Percentiles rank a stretch among this genome's conserved stretches.
Evolutionary conservation across 2,329 filamentous ascomycete species (phyloP).

Genomic region (Aphanocladium album): DNA sequence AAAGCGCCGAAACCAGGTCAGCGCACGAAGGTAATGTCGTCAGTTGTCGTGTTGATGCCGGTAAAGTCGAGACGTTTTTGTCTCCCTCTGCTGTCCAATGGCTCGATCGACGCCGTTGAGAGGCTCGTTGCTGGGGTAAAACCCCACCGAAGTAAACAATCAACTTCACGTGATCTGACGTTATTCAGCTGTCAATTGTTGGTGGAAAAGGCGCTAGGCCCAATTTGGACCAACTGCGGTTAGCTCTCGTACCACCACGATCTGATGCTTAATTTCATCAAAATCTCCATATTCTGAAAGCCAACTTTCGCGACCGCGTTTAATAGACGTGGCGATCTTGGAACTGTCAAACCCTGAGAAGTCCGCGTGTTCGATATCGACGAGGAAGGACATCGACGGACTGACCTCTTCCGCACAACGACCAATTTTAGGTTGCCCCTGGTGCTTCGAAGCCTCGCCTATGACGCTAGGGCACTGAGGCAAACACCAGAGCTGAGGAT

Average conservation of each 20-base stretch:
- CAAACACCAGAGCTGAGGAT: not conserved
- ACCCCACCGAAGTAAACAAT: constrained; percentile 26
- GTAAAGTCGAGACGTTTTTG: not conserved
- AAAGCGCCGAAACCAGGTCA: not conserved
- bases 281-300: not conserved
- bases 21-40: not conserved
- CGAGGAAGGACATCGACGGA: not conserved
- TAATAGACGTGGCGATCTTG: not conserved
- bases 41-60: constrained; percentile 3
- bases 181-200: not conserved
- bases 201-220: not conserved
- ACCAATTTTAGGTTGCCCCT: not conserved
- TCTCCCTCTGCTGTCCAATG: not conserved
- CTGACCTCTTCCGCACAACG: not conserved
- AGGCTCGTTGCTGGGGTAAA: constrained; percentile 24
- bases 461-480: not conserved
- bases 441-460: not conserved
- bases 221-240: not conserved
- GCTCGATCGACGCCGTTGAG: not conserved
- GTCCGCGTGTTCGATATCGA: not conserved
- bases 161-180: constrained; percentile 18
- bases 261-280: constrained; percentile 1
- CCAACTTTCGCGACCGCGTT: not conserved
- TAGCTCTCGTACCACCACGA: constrained; percentile 5
- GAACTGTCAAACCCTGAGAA: too few species aligned